These are phyloP conservation scores for Asterophora parasitica DNA, from an alignment of 768 basidiomycete genomes.

Conservation along the genomic window DNA sequence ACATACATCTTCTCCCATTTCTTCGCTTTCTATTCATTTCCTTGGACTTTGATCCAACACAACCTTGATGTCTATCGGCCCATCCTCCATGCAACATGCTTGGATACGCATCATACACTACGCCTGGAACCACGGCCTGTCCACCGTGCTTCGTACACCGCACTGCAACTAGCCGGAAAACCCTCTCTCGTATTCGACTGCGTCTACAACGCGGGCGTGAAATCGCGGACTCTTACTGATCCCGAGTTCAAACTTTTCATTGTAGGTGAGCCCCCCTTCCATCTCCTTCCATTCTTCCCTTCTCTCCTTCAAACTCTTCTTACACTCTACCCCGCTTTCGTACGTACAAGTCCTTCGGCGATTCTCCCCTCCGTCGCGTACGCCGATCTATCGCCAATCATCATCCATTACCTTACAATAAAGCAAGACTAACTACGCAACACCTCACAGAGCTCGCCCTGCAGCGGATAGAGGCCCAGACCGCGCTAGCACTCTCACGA, in stretches of 20 bases:
- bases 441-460: constrained; percentile 54
- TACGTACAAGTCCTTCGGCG: too few species aligned
- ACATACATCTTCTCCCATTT: constrained; percentile 1
- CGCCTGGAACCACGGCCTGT: too few species aligned
- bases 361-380: too few species aligned
- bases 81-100: too few species aligned
- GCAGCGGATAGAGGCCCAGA: constrained; percentile 62
- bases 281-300: too few species aligned
- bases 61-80: too few species aligned
- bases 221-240: constrained; percentile 54
- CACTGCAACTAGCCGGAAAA: constrained; percentile 51
- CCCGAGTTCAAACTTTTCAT: constrained; percentile 65
- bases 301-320: too few species aligned
- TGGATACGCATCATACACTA: too few species aligned
- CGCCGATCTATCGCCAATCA: too few species aligned
- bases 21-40: not conserved
- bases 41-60: too few species aligned
- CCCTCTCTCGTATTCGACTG: constrained; percentile 70
- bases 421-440: not conserved
- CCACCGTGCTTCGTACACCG: not conserved
- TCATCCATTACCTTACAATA: not conserved
- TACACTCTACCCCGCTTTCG: too few species aligned
- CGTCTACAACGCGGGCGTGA: constrained; percentile 56
- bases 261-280: constrained; percentile 38
- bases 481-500: constrained; percentile 56